phyloP scores from a whole-genome alignment of 495 filamentous ascomycete species.

The Entonaema liquescens region DNA sequence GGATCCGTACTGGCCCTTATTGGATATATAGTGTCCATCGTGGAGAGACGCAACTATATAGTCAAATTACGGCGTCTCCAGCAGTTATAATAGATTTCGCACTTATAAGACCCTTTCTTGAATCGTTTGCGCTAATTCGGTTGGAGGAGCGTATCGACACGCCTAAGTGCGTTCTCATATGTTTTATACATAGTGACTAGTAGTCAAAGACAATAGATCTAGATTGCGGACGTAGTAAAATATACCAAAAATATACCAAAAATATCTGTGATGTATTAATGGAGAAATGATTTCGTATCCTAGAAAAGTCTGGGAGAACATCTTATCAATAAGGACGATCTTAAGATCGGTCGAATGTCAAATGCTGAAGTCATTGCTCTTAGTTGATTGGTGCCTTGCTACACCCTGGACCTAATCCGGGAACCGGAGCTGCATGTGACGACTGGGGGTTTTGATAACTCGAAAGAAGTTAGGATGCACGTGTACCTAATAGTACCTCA shows the following conservation, averaged over 20 bases:
- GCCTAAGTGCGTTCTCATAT: not conserved
- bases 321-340: slow-evolving; percentile 33
- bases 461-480: slow-evolving; percentile 19
- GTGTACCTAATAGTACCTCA: slow-evolving; percentile 34
- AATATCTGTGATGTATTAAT: slow-evolving; percentile 20
- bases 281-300: slow-evolving; percentile 20
- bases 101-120: not conserved
- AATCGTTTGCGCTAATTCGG: not conserved
- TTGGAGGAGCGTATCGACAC: not conserved
- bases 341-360: slow-evolving; percentile 24
- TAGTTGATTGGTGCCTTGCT: slow-evolving; percentile 13
- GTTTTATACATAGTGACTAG: not conserved
- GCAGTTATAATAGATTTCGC: not conserved
- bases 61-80: slow-evolving; percentile 4
- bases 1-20: slow-evolving; percentile 3
- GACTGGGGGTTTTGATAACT: slow-evolving; percentile 23
- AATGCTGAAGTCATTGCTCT: slow-evolving; percentile 22
- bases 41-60: slow-evolving; percentile 13
- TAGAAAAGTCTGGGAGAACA: not conserved
- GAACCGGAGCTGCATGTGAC: slow-evolving; percentile 33
- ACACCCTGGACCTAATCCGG: slow-evolving; percentile 33
- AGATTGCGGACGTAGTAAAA: not conserved
- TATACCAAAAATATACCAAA: not conserved
- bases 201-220: not conserved
- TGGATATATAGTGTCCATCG: slow-evolving; percentile 29